These are phyloP conservation scores for Apiospora hydei DNA, from an alignment of 2,329 filamentous ascomycete genomes.

Conservation along the genomic window DNA sequence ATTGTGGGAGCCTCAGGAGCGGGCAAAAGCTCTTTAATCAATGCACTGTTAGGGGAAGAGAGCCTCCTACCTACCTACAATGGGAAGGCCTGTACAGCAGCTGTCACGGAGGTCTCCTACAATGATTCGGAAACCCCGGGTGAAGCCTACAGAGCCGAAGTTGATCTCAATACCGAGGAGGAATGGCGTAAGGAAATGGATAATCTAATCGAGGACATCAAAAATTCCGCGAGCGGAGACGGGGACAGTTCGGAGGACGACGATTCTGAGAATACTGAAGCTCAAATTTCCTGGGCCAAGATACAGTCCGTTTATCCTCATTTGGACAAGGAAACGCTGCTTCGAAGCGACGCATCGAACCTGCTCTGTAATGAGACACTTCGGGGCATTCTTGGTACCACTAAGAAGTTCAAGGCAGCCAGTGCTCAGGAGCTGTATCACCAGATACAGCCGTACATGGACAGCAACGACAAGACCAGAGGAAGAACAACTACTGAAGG, in stretches of 20 bases:
- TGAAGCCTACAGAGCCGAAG: conserved; percentile 37
- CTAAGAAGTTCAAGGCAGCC: neutral
- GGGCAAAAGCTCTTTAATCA: conserved; percentile 37
- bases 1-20: conserved; percentile 35
- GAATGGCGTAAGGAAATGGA: conserved; percentile 38
- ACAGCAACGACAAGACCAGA: conserved; percentile 57
- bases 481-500: neutral
- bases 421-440: neutral
- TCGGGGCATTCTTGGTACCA: conserved; percentile 39
- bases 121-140: conserved; percentile 38
- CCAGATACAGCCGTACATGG: conserved; percentile 57
- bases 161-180: conserved; percentile 37
- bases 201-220: neutral
- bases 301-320: conserved; percentile 39
- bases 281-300: conserved; percentile 38
- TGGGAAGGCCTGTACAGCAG: conserved; percentile 47
- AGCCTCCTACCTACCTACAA: conserved; percentile 44
- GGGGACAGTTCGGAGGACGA: conserved; percentile 24
- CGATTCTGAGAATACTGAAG: conserved; percentile 35
- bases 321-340: conserved; percentile 38
- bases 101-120: conserved; percentile 38
- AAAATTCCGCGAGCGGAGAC: neutral
- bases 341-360: conserved; percentile 41
- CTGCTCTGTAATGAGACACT: conserved; percentile 53
- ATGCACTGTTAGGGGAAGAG: conserved; percentile 40